A percentile compares a stretch with the other conserved stretches of the same genome.
Evolutionary conservation across 345 rosid genomes (phyloP).

Genomic region (Mercurialis annua): DNA sequence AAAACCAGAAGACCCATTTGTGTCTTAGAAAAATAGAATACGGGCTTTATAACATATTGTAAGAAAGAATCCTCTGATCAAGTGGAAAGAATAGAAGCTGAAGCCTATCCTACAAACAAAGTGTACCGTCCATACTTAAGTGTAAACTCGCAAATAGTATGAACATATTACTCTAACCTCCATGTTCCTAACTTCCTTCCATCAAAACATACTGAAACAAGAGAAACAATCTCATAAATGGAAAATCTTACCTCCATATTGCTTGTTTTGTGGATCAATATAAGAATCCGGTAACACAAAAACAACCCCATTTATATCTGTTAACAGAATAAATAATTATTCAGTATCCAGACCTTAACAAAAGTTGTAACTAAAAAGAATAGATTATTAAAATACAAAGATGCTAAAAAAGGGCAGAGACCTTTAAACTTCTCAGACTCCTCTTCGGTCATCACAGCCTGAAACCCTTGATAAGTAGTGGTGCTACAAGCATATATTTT

Average conservation of each 20-base stretch:
- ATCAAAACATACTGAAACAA: background rate
- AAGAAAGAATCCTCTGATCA: background rate
- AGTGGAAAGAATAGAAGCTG: too few relatives aligned
- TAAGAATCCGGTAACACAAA: slow-evolving; percentile 90
- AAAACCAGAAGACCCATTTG: too few relatives aligned
- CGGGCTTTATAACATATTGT: background rate
- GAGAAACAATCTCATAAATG: background rate
- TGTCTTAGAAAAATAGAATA: background rate
- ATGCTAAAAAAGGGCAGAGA: background rate
- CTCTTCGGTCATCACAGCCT: slow-evolving; percentile 82
- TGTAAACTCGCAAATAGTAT: background rate
- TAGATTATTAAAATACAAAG: background rate
- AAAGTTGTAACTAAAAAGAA: background rate
- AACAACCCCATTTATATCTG: slow-evolving; percentile 81
- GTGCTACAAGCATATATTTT: slow-evolving; percentile 97
- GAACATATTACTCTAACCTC: background rate
- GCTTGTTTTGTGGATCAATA: slow-evolving; percentile 81
- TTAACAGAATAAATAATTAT: slow-evolving; percentile 13
- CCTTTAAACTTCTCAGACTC: slow-evolving; percentile 78
- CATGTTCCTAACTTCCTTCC: background rate
- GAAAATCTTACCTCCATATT: slow-evolving; percentile 75
- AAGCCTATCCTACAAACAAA: too few relatives aligned
- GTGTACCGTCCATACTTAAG: too few relatives aligned
- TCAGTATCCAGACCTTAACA: slow-evolving; percentile 10
- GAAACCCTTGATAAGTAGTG: slow-evolving; percentile 90